Evolutionary conservation across 1,284 basidiomycete genomes (phyloP), one percentile per base, ranked within the genome.

Genomic region (Xerocomus nothofagi): DNA sequence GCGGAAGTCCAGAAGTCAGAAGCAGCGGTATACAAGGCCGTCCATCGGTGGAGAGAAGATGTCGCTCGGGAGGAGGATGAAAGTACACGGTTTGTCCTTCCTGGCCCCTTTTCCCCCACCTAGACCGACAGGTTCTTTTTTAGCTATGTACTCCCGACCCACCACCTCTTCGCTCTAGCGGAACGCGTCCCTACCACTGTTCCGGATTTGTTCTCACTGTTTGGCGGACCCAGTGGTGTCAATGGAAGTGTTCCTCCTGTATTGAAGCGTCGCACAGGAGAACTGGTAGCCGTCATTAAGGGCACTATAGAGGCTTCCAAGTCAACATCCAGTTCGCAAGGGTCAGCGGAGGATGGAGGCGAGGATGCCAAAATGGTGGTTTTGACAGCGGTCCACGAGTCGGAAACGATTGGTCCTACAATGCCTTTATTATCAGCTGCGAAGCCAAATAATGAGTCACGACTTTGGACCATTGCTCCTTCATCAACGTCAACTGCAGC

Each of bases 61-160:
- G 71, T 88, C 1, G 91, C 93, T 0, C 76, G 93, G 44, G 82
- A 86, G 51, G 87, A 93, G 56, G 96, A 98, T 66, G 96, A 98
- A 69, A 90, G 89, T 63, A 81, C 82, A 5, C 74, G 86, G 84
- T 93, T 66, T 53, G 81, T 73, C 11, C 48, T 36, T 42, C 39
- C 59, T 56, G 26, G 55, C 38, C 34, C 37, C 27, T 51, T 37
- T 33, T 12, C 4, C 6, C n/a, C 14, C 15, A 20, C 17, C 20
- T 47, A 44, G n/a, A 38, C 27, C 1, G 12, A 55, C 27, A n/a
- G 14, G n/a, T n/a, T 18, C 4, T 39, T 41, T 21, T 59, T 15
- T 51, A 88, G 86, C 69, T 88, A 83, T 63, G 79, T 93, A 21
- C 72, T 94, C 20, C 76, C 84, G 17, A 88, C 91, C 57, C 85